Base-by-base conservation (phyloP, 164 flowering plant genomes). In the Platanus orientalis region DNA sequence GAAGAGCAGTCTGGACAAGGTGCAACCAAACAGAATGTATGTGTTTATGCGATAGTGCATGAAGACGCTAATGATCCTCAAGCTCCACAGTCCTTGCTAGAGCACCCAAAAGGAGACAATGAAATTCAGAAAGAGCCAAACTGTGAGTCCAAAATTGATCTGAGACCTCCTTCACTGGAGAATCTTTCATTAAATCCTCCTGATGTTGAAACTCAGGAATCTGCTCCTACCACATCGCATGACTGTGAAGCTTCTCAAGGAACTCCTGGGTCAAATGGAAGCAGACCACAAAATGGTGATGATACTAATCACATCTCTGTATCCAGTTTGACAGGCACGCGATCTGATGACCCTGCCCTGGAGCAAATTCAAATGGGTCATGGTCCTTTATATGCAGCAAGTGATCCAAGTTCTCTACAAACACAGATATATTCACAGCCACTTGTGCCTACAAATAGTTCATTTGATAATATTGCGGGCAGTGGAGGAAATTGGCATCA, bases 141-240 rank as follows among this genome's bases (percentile, higher is more conserved):
- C 28, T 23, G 25, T 54, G 72, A 73, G 45, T 40, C 69, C n/a
- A 71, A 64, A 44, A 59, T 66, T 56, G 69, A 71, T 54, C 28
- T 64, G 39, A 68, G 70, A 62, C 73, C 73, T 5, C 78, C 76
- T 57, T 57, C 80, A 39, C 49, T 84, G 54, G 79, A 76, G 56
- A 59, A 56, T 40, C 77, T 76, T 67, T 78, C 83, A 54, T 57
- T 79, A 62, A 67, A 69, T 71, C 30, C 80, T n/a, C n/a, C n/a
- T 34, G 74, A 58, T 6, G 69, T 69, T 61, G 72, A 40, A 61
- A 39, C 60, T 51, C 63, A 50, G 20, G 73, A 57, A 54, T 68
- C 61, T 12, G 26, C 49, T 26, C 70, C 69, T 17, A 44, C 56
- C 19, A 28, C 63, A 27, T 67, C 60, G 58, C 61, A 65, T 32